Evolutionary conservation across 1,284 basidiomycete species (phyloP).

Genomic region (Ceratobasidium sp.): DNA sequence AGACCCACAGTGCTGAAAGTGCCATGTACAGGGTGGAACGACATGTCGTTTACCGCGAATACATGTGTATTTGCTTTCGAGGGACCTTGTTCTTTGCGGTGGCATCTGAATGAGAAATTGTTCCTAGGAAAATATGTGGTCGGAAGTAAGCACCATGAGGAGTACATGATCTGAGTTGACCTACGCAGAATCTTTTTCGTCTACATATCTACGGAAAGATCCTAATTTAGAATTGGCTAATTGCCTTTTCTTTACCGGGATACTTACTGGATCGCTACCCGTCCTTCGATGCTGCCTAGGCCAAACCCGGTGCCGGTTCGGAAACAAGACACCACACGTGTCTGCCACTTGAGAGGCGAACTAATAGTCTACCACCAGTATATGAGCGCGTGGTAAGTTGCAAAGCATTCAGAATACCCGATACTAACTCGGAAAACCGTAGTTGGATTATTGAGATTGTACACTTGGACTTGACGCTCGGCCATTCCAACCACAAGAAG

Average conservation of each 20-base stretch:
- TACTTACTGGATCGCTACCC: slow-evolving; percentile 94
- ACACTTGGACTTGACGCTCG: slow-evolving; percentile 89
- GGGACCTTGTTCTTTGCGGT: slow-evolving; percentile 79
- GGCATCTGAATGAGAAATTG: slow-evolving; percentile 86
- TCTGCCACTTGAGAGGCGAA: slow-evolving; percentile 95
- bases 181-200: slow-evolving; percentile 81
- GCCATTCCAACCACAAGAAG: slow-evolving; percentile 97
- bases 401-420: no score
- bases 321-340: slow-evolving; percentile 90
- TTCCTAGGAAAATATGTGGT: neutral
- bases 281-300: slow-evolving; percentile 93
- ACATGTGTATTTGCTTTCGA: slow-evolving; percentile 84
- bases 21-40: slow-evolving; percentile 92
- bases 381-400: no score
- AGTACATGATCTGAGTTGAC: slow-evolving; percentile 5
- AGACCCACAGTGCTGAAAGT: slow-evolving; percentile 94
- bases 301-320: slow-evolving; percentile 87
- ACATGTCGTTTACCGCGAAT: slow-evolving; percentile 91
- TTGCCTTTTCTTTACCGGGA: no score
- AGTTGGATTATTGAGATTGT: slow-evolving; percentile 86
- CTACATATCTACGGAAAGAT: slow-evolving; percentile 71
- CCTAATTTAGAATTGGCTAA: no score
- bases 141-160: neutral
- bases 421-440: slow-evolving; percentile 76
- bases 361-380: slow-evolving; percentile 69